Evolutionary conservation across 1,139 yeast species (phyloP).

Genomic region (Candida buenavistaensis): DNA sequence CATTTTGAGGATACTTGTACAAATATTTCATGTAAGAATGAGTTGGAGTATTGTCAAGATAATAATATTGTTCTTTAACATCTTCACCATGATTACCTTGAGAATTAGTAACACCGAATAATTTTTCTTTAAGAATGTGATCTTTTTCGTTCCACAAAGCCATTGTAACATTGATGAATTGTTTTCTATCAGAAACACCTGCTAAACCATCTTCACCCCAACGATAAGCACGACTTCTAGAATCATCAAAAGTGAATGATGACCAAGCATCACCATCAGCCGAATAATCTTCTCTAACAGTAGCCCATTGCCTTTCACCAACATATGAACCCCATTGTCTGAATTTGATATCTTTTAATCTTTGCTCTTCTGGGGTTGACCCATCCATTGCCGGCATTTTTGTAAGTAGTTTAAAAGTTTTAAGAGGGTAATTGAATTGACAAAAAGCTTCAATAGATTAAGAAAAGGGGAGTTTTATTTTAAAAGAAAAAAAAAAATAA

Average conservation of each 20-base stretch:
- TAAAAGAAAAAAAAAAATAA: no score
- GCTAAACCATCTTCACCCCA: slow-evolving; percentile 99
- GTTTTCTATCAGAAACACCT: slow-evolving; percentile 88
- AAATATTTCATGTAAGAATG: slow-evolving; percentile 92
- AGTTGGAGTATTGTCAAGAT: slow-evolving; percentile 88
- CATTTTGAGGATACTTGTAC: slow-evolving; percentile 86
- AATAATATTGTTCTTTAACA: slow-evolving; percentile 80
- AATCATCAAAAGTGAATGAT: slow-evolving; percentile 85
- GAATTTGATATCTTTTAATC: slow-evolving; percentile 71
- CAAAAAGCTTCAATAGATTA: no score
- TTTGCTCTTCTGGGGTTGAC: slow-evolving; percentile 56
- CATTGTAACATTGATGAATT: slow-evolving; percentile 70
- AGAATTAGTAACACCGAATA: slow-evolving; percentile 88
- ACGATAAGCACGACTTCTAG: slow-evolving; percentile 78
- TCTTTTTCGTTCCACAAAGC: slow-evolving; percentile 95
- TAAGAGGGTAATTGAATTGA: no score
- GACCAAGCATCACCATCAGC: slow-evolving; percentile 91
- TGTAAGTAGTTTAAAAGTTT: no score
- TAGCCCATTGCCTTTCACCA: slow-evolving; percentile 92
- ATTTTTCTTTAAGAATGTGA: slow-evolving; percentile 79
- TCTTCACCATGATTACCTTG: slow-evolving; percentile 98
- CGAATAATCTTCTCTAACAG: slow-evolving; percentile 92
- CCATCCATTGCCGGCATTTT: not conserved
- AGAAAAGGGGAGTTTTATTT: no score
- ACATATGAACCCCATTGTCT: slow-evolving; percentile 92